Evolutionary conservation across 305 asterid species (phyloP), one percentile per base, ranked within the genome.

Genomic region (Salvia sclarea): DNA sequence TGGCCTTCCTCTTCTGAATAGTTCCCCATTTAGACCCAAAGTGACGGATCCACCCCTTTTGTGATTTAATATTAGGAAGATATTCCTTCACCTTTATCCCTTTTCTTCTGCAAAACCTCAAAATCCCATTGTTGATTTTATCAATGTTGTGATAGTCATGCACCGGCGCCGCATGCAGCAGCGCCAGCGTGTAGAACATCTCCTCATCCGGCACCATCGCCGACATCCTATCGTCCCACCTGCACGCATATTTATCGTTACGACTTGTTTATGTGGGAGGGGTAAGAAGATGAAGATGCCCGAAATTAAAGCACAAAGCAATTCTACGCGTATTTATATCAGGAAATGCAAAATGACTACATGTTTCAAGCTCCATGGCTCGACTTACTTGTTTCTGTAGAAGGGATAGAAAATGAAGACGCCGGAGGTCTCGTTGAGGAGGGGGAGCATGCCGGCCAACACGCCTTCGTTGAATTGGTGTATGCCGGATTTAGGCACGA

Each of bases 211-310:
- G 97, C 50, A 12, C 78, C 0, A 86, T 81, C 0, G 85, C 86
- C 1, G 95, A 80, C 89, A 74, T 88, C 12, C 81, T 57, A 41
- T 82, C 83, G 21, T 86, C 95, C 96, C 96, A 91, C 71, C 91
- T 88, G 82, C 71, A 1, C 3, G 43, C 43, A 30, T 4, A 30
- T 30, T 37, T 37, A 37, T 0, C 1, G 30, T 25, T 25, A 25
- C 30, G 4, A 25, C 30, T 62, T 85, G 61, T 76, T 79, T 37
- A 62, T 75, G 70, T 71, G 61, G 2, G 84, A 31, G 0, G 96
- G 97, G 79, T 85, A n/a, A 88, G 82, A 91, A 81, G 28, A 88
- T 75, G 50, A 72, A 75, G 69, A 83, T 47, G 54, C 82, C 84
- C 0, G 62, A 47, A n/a, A n/a, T n/a, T n/a, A n/a, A n/a, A n/a